These are phyloP conservation scores for Gossypium davidsonii DNA, from an alignment of 441 rosid species.

Conservation along the genomic window DNA sequence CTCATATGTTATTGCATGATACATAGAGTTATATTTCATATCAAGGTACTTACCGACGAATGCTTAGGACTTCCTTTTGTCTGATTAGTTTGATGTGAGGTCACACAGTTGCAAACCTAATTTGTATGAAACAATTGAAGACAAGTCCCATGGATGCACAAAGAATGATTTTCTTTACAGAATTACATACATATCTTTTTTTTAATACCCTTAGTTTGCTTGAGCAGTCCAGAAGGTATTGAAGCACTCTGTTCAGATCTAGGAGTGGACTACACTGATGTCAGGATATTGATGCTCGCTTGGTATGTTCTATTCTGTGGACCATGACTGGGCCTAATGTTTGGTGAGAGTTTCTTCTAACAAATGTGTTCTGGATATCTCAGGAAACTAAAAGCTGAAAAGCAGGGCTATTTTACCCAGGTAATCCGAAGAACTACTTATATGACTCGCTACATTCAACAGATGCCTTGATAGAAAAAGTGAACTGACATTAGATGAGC, in stretches of 20 bases:
- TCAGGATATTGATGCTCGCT: slow-evolving; percentile 51
- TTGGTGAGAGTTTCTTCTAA: background rate
- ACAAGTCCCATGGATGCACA: background rate
- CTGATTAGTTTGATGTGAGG: background rate
- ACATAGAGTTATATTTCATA: background rate
- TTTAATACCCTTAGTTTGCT: slow-evolving; percentile 14
- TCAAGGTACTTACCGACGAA: background rate
- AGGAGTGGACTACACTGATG: slow-evolving; percentile 39
- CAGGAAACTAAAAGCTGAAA: slow-evolving; percentile 53
- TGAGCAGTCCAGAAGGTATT: slow-evolving; percentile 53
- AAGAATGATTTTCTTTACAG: background rate
- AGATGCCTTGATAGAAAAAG: background rate
- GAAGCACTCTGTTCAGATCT: slow-evolving; percentile 44
- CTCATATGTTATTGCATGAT: background rate
- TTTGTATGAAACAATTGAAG: background rate
- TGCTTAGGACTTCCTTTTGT: background rate
- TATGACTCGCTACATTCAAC: background rate
- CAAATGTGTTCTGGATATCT: slow-evolving; percentile 9
- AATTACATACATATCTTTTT: background rate
- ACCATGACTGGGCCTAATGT: background rate
- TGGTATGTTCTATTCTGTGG: slow-evolving; percentile 30
- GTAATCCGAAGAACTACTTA: slow-evolving; percentile 18
- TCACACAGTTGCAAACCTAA: background rate
- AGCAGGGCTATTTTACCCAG: slow-evolving; percentile 48
- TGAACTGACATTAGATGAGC: background rate